Evolutionary conservation across 352 stramenopile species (phyloP).

Genomic region (Pythium plurisporium): DNA sequence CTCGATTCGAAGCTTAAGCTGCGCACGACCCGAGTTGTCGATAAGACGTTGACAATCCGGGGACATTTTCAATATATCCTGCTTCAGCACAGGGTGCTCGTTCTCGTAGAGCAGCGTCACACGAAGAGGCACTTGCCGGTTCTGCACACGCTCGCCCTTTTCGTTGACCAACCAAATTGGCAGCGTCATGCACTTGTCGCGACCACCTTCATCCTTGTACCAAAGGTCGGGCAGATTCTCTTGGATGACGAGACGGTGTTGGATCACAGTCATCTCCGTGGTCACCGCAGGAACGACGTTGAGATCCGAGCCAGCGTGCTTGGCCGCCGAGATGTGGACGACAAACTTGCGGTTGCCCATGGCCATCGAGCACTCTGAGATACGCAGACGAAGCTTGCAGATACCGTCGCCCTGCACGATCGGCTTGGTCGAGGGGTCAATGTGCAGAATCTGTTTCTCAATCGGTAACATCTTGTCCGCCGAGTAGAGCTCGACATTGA

Average conservation of each 20-base stretch:
- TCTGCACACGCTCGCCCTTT: conserved; percentile 73
- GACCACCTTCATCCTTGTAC: conserved; percentile 84
- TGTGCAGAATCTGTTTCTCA: conserved; percentile 73
- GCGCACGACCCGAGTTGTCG: conserved; percentile 72
- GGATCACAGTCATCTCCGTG: conserved; percentile 80
- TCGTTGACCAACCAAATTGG: conserved; percentile 75
- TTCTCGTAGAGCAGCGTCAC: conserved; percentile 86
- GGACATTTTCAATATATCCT: conserved; percentile 93
- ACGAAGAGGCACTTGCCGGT: conserved; percentile 65
- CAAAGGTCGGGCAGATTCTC: conserved; percentile 80
- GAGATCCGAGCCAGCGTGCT: conserved; percentile 38
- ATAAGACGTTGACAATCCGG: conserved; percentile 85
- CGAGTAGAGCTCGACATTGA: conserved; percentile 79
- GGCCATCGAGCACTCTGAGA: conserved; percentile 81
- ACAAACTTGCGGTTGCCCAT: conserved; percentile 86
- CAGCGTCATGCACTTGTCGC: conserved; percentile 84
- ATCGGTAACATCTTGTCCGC: conserved; percentile 81
- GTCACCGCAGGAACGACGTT: conserved; percentile 66
- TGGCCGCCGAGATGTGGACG: conserved; percentile 68
- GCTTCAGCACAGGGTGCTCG: conserved; percentile 89
- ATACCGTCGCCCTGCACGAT: conserved; percentile 82
- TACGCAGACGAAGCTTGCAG: conserved; percentile 75
- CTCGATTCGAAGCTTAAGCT: conserved; percentile 91
- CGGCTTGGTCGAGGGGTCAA: conserved; percentile 73
- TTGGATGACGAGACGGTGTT: conserved; percentile 79